phyloP scores from a whole-genome alignment of 805 yeast genomes.

The Candida sanyiensis region DNA sequence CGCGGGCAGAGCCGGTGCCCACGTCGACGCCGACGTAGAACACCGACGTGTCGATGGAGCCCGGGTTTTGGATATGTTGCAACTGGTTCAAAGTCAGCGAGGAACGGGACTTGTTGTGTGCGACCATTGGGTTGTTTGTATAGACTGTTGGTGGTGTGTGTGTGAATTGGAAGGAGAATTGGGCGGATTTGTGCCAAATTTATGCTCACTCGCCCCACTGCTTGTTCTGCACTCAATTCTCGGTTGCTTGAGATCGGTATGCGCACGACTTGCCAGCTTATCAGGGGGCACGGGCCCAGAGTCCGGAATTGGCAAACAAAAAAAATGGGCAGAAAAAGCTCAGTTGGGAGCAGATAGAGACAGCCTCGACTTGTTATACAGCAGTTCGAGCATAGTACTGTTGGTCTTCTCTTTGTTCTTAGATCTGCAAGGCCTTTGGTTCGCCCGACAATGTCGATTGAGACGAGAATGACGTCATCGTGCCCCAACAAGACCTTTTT shows the following conservation, averaged over 20 bases:
- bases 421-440: too few species aligned
- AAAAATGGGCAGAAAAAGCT: too few species aligned
- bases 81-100: conserved; percentile 26
- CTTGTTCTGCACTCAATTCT: too few species aligned
- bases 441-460: neutral
- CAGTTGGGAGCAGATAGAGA: too few species aligned
- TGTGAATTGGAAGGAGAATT: neutral
- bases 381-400: neutral
- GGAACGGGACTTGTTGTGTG: conserved; percentile 23
- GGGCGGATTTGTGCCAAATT: neutral
- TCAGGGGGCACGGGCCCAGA: too few species aligned
- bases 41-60: conserved; percentile 25
- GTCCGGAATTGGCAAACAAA: too few species aligned
- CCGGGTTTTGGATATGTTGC: conserved; percentile 23
- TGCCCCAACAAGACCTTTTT: neutral
- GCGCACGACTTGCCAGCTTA: too few species aligned
- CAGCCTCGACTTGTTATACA: too few species aligned
- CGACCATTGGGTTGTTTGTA: conserved; percentile 18
- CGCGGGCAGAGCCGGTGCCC: conserved; percentile 98
- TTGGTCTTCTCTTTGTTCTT: neutral
- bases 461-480: conserved; percentile 1
- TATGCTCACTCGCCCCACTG: too few species aligned
- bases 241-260: too few species aligned
- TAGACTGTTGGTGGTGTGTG: too few species aligned
- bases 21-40: conserved; percentile 82